A percentile compares a stretch with the other conserved stretches of the same genome.
Conservation (phyloP, 2,329 filamentous ascomycete species). For the Periconia macrospinosa region DNA sequence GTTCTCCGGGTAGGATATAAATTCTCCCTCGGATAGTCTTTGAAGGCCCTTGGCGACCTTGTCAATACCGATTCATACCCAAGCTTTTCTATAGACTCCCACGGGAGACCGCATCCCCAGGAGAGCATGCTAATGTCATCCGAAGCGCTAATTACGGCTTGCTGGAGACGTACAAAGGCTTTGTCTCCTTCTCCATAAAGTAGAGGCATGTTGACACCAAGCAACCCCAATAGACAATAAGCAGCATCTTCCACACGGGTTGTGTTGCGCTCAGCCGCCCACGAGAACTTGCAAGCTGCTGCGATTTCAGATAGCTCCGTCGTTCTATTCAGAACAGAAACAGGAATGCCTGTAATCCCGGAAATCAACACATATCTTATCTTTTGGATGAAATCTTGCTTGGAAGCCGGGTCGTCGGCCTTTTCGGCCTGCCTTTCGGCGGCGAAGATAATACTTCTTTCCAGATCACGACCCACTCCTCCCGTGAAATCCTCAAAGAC, state of each 20-base stretch:
- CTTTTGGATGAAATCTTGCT: not conserved
- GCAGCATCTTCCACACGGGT: slow-evolving; percentile 11
- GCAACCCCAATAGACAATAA: slow-evolving; percentile 13
- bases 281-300: slow-evolving; percentile 4
- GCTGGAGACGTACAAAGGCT: slow-evolving; percentile 4
- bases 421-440: not conserved
- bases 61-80: not conserved
- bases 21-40: not conserved
- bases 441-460: not conserved
- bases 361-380: not conserved
- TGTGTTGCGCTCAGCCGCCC: slow-evolving; percentile 12
- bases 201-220: slow-evolving; percentile 9
- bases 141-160: not conserved
- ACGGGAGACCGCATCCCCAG: not conserved
- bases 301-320: not conserved
- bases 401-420: not conserved
- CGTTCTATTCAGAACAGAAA: not conserved
- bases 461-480: not conserved
- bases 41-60: not conserved
- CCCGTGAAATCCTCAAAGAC: not conserved
- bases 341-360: not conserved
- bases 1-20: not conserved
- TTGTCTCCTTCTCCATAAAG: slow-evolving; percentile 8
- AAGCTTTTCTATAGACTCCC: not conserved
- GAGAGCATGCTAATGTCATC: not conserved